Evolutionary conservation across 352 stramenopile genomes (phyloP), one percentile per base, ranked within the genome.

Genomic region (Phytophthora lateralis): DNA sequence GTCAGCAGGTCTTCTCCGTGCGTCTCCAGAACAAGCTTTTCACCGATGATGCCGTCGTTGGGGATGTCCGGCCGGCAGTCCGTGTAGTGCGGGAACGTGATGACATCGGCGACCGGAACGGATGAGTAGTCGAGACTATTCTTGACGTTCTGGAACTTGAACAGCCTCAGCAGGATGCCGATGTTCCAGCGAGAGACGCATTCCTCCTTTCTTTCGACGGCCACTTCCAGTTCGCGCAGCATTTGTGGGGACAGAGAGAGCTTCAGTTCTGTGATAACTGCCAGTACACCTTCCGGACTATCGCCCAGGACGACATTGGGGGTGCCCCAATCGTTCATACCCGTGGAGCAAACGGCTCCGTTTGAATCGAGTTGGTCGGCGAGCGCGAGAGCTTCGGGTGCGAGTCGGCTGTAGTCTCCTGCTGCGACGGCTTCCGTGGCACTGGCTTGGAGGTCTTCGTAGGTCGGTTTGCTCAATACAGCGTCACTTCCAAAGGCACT

Each of bases 111-210:
- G 3, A 17, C 29, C 12, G 30, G 30, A 8, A 54, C 47, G 20
- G 56, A 64, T 14, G 56, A 57, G 47, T 64, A 64, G 14, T 57
- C 46, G 27, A 41, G 15, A 6, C 37, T 64, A 8, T 64, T 51
- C 5, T n/a, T 46, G 4, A 45, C 38, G 21, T 37, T 41, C 47
- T 64, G 47, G 29, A 64, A 64, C 41, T 46, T 64, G 38, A 64
- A 64, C 17, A 64, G 12, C 14, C 56, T 49, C 12, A 64, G 14
- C 27, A 53, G 29, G 15, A 41, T 47, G 12, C 46, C 47, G 47
- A 64, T 30, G 1, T 52, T 10, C 56, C 56, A 64, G 18, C 56
- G 47, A 18, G 56, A 58, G 7, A 54, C 46, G 12, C 56, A 64
- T 11, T 44, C 46, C 6, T 58, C 14, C 8, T 29, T 49, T 0